These are phyloP conservation scores for Dioscorea cayenensis DNA, from an alignment of 116 monocot species.

Conservation along the genomic window DNA sequence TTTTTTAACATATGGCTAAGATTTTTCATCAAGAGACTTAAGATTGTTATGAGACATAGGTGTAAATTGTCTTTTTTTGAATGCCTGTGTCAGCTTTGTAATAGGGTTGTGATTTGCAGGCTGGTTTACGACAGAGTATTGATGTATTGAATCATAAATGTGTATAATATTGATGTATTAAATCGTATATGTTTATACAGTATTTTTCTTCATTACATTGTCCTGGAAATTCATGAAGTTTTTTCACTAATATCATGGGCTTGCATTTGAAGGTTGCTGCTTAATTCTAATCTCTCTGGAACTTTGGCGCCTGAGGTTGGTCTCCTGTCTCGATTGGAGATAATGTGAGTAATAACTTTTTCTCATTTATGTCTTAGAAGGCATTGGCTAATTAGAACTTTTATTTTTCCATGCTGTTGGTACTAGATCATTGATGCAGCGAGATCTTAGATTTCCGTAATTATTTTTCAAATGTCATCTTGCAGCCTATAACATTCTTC, in stretches of 20 bases:
- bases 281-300: conserved; percentile 5
- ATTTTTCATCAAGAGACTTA: too few species aligned
- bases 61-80: too few species aligned
- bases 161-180: too few species aligned
- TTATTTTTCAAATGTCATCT: background rate
- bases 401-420: background rate
- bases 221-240: background rate
- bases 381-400: background rate
- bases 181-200: background rate
- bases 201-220: background rate
- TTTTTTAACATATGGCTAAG: too few species aligned
- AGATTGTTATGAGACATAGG: too few species aligned
- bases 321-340: conserved; percentile 43
- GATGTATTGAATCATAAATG: too few species aligned
- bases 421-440: background rate
- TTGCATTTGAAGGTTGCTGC: conserved; percentile 2
- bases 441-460: background rate
- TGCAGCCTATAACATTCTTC: background rate
- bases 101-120: too few species aligned
- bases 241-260: background rate
- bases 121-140: too few species aligned
- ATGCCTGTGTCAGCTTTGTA: too few species aligned
- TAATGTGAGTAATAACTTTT: conserved; percentile 36
- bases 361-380: background rate
- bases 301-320: conserved; percentile 24